Base-by-base conservation (phyloP, 345 rosid species). In the Carallia pectinifolia region DNA sequence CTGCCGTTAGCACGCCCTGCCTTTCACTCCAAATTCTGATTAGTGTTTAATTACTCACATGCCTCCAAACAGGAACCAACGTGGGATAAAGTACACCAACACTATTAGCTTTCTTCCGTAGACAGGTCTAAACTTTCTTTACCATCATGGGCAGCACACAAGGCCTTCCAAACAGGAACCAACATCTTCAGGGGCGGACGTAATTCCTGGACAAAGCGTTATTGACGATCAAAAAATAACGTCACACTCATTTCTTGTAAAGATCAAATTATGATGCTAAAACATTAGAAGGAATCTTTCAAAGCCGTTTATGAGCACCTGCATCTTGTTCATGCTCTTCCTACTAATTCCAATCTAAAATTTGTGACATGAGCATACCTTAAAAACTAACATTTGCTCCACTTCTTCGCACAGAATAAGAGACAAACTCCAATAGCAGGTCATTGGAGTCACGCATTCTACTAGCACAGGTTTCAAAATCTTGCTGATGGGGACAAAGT, bases 351-450 rank as follows among this genome's bases (percentile, higher is more conserved):
- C 44, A 30, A 30, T 44, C 31, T 18, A 6, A 53, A 47, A 60
- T 33, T 52, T 15, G 44, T 17, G 18, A 64, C 48, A 62, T 30
- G 48, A 27, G 44, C 10, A 15, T 81, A 94, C 98, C 95, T 85
- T 83, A 73, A 89, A 90, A 59, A 89, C 90, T 62, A 86, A 81
- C 64, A 77, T 80, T 76, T 87, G 80, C 53, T 94, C 86, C 59
- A 79, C 87, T 77, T 94, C 96, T 6, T 77, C 95, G 3, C 75
- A 81, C 56, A 88, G 67, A 79, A 84, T 61, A 67, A 91, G 82
- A 44, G 92, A 90, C 66, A 92, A 81, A 71, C 86, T 87, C 99
- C 94, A 89, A 76, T 88, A 95, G 79, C 98, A 95, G 68, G 97
- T 86, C 47, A 92, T 63, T 0, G 99, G 92, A 6, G 88, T 89